Evolutionary conservation across 177 flowering plant genomes (phyloP).

Genomic region (Vitis hybrid): DNA sequence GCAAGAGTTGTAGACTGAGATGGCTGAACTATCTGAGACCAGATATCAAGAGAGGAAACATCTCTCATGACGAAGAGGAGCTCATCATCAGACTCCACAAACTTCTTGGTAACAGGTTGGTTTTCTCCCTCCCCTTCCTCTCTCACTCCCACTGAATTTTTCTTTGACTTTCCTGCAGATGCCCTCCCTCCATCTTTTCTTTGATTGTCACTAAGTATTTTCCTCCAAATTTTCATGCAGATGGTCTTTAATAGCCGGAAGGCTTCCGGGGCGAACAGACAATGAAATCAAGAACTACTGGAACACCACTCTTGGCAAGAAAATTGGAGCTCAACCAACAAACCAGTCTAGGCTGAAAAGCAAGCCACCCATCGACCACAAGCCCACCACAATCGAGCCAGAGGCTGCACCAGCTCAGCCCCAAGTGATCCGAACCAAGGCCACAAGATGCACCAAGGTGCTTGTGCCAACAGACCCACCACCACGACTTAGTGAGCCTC

Average conservation of each 20-base stretch:
- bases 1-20: constrained; percentile 20
- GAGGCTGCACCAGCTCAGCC: neutral
- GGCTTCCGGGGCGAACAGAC: constrained; percentile 37
- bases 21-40: too few relatives aligned
- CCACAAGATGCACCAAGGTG: constrained; percentile 25
- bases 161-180: neutral
- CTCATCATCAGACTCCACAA: constrained; percentile 22
- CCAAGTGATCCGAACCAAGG: constrained; percentile 21
- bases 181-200: neutral
- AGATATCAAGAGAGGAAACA: neutral
- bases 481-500: neutral
- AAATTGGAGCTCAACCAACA: constrained; percentile 6
- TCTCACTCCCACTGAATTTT: neutral
- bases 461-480: constrained; percentile 2
- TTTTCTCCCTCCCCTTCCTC: neutral
- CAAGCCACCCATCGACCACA: too few relatives aligned
- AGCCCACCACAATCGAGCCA: neutral
- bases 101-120: constrained; percentile 32
- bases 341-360: neutral
- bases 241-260: constrained; percentile 36
- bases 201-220: neutral
- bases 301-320: constrained; percentile 26
- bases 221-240: constrained; percentile 5
- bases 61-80: constrained; percentile 14
- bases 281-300: constrained; percentile 33